Evolutionary conservation across 768 basidiomycete species (phyloP), one percentile per base, ranked within the genome.

Genomic region (Tylopilus cervinicoccineus): DNA sequence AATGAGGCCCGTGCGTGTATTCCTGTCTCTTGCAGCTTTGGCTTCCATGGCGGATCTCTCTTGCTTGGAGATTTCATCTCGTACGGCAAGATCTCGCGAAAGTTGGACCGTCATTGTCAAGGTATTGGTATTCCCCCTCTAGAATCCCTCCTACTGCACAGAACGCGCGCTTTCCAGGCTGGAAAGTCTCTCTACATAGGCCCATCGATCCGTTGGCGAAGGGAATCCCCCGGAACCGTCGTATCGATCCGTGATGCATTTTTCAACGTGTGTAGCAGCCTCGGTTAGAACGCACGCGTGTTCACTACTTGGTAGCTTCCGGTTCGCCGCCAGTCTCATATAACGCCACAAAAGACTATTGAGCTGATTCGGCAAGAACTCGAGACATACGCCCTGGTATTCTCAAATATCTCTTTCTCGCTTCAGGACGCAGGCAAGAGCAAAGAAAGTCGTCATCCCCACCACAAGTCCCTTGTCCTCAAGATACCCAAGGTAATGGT

Each of bases 211-310:
- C 80, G 88, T 19, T 88, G 90, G 84, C 76, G 81, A 48, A 75
- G 84, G 53, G 81, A 88, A 62, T 71, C 72, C 1, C 68, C 78
- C 2, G 95, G 95, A 4, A 96, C 94, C 6, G 83, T 79, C 11
- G 85, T 95, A 34, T 83, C 79, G 56, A 73, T 96, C 37, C 83
- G 89, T 19, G 95, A 97, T 64, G 84, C 89, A 3, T 99, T 96
- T 63, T 88, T 86, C 62, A 93, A 89, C 60, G 92, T 92, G 52
- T 37, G 80, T 71, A 16, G 33, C 45, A 33, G 17, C 47, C 17
- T 38, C 34, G 36, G 46, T 38, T 26, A 23, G 22, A 38, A 39
- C 38, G 24, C 13, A 38, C 45, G 33, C 38, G 38, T 51, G 23
- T 45, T 51, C 24, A 56, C 38, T 24, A 45, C 40, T 9, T 20